A percentile compares a stretch with the other conserved stretches of the same genome.
phyloP scores from a whole-genome alignment of 129 eudicot genomes.

The Arctium lappa region DNA sequence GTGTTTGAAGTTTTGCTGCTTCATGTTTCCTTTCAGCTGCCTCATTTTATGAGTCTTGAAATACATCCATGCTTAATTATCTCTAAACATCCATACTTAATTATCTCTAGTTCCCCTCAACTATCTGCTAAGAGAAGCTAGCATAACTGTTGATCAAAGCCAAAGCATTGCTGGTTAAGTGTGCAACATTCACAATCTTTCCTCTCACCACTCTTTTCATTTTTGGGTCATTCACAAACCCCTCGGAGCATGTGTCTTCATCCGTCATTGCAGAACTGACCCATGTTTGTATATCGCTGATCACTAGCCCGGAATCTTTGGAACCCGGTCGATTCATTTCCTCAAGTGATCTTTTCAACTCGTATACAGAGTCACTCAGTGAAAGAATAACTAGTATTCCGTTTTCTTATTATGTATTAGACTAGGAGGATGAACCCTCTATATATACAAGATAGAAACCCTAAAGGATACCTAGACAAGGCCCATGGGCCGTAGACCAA shows the following conservation, averaged over 20 bases:
- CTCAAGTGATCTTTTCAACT: conserved; percentile 28
- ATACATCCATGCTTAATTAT: neutral
- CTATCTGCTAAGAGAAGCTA: conserved; percentile 19
- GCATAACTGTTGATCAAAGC: conserved; percentile 53
- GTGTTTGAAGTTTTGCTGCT: neutral
- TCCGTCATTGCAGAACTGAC: conserved; percentile 61
- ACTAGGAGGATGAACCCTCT: too few relatives aligned
- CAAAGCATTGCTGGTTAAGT: conserved; percentile 58
- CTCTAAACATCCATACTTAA: neutral
- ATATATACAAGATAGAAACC: too few relatives aligned
- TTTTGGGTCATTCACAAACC: conserved; percentile 37
- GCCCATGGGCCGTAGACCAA: too few relatives aligned
- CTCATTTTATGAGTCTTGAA: neutral
- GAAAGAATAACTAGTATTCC: too few relatives aligned
- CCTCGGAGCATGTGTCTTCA: conserved; percentile 56
- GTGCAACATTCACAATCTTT: conserved; percentile 43
- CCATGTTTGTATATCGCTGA: conserved; percentile 56
- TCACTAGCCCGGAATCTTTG: conserved; percentile 11
- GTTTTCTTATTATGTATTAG: too few relatives aligned
- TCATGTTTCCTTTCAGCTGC: neutral
- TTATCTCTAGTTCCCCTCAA: neutral
- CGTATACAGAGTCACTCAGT: conserved; percentile 39
- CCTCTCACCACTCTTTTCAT: conserved; percentile 45
- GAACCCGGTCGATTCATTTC: conserved; percentile 38
- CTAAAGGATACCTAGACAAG: too few relatives aligned